These are phyloP conservation scores for Canavalia ensiformis DNA, from an alignment of 306 rosid species.

Conservation along the genomic window DNA sequence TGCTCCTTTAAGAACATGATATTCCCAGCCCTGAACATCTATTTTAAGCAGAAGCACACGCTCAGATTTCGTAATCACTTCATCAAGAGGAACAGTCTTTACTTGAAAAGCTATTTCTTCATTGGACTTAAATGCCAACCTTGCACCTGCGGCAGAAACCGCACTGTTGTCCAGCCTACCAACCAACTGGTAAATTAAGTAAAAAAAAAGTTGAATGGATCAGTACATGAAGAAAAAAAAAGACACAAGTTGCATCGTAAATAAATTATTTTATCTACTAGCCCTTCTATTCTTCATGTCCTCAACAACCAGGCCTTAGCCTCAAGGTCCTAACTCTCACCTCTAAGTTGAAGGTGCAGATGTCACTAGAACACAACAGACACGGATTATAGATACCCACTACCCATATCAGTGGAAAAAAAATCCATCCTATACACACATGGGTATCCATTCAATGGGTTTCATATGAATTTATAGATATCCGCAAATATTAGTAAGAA, in stretches of 20 bases:
- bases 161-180: constrained; percentile 99
- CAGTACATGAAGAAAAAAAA: constrained; percentile 42
- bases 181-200: constrained; percentile 70
- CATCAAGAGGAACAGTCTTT: constrained; percentile 81
- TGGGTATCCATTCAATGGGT: too few relatives aligned
- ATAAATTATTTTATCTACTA: neutral
- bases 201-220: neutral
- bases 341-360: neutral
- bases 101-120: constrained; percentile 92
- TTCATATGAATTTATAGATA: too few relatives aligned
- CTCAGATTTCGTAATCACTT: constrained; percentile 74
- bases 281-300: neutral
- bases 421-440: too few relatives aligned
- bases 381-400: too few relatives aligned
- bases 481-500: too few relatives aligned
- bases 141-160: constrained; percentile 94
- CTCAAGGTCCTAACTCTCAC: constrained; percentile 1
- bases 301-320: neutral
- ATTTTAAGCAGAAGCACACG: constrained; percentile 83
- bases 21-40: constrained; percentile 99
- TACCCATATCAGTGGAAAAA: too few relatives aligned
- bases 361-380: too few relatives aligned
- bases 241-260: constrained; percentile 26
- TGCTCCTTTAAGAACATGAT: constrained; percentile 97
- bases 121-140: constrained; percentile 90